Evolutionary conservation across 2,329 filamentous ascomycete genomes (phyloP).

Genomic region (Cordyceps militaris): DNA sequence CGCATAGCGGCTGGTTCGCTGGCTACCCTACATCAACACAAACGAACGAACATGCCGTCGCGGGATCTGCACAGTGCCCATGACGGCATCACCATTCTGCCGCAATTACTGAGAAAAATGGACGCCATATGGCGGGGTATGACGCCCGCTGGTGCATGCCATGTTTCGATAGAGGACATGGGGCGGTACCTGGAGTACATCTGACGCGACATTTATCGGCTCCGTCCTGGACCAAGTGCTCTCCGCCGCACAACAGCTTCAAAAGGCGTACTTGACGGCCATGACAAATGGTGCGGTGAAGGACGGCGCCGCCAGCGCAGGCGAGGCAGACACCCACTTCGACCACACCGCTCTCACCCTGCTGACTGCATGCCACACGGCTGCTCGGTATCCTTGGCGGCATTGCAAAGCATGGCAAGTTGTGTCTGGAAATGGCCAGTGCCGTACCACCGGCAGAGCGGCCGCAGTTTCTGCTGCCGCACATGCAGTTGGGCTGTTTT

Average conservation of each 20-base stretch:
- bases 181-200: slow-evolving; percentile 20
- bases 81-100: slow-evolving; percentile 15
- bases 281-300: not conserved
- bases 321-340: slow-evolving; percentile 12
- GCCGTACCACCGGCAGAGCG: slow-evolving; percentile 21
- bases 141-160: slow-evolving; percentile 12
- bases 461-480: slow-evolving; percentile 31
- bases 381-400: slow-evolving; percentile 31
- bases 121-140: slow-evolving; percentile 18
- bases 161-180: slow-evolving; percentile 21
- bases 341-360: slow-evolving; percentile 32
- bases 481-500: slow-evolving; percentile 35
- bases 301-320: not conserved
- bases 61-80: slow-evolving; percentile 1
- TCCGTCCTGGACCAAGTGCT: slow-evolving; percentile 16
- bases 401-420: slow-evolving; percentile 24
- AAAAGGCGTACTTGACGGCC: not conserved
- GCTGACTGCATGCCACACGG: slow-evolving; percentile 31
- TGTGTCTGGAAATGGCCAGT: slow-evolving; percentile 19
- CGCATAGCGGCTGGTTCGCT: not conserved
- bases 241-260: not conserved
- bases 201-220: slow-evolving; percentile 18
- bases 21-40: not conserved
- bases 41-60: not conserved
- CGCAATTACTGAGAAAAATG: slow-evolving; percentile 18